A percentile compares a stretch with the other conserved stretches of the same genome.
phyloP scores from a whole-genome alignment of 768 basidiomycete species.

The Gloeophyllum trabeum region DNA sequence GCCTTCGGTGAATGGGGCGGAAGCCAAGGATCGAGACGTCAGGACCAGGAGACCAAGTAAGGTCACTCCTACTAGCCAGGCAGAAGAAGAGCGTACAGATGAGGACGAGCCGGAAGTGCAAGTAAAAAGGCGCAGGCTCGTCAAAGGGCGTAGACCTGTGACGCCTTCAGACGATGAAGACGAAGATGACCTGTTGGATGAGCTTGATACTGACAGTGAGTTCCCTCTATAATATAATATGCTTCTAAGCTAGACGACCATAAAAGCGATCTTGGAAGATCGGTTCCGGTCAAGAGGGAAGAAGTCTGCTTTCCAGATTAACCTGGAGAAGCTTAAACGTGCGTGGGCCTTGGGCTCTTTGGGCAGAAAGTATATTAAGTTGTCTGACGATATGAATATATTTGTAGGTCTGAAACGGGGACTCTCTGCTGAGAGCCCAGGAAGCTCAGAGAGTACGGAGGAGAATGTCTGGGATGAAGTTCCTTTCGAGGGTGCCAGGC shows the following conservation, averaged over 20 bases:
- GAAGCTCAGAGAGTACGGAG: constrained; percentile 15
- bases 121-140: constrained; percentile 27
- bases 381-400: constrained; percentile 3
- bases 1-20: too few relatives aligned
- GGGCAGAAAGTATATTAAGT: too few relatives aligned
- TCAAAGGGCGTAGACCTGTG: constrained; percentile 30
- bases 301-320: constrained; percentile 48
- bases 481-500: constrained; percentile 37
- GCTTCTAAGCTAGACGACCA: constrained; percentile 1
- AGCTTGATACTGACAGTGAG: constrained; percentile 50
- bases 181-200: constrained; percentile 31
- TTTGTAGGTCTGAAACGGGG: constrained; percentile 33
- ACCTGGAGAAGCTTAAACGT: constrained; percentile 61
- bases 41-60: too few relatives aligned
- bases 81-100: constrained; percentile 21
- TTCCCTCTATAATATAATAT: constrained; percentile 3
- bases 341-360: too few relatives aligned
- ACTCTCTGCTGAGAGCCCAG: constrained; percentile 10
- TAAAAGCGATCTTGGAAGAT: constrained; percentile 46
- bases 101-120: too few relatives aligned
- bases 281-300: constrained; percentile 55
- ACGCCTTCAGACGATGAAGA: constrained; percentile 26
- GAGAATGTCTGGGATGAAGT: constrained; percentile 17
- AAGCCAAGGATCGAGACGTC: too few relatives aligned
- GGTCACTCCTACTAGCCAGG: too few relatives aligned